phyloP scores from a whole-genome alignment of 2,329 filamentous ascomycete species.

The Fusarium bactridioides region DNA sequence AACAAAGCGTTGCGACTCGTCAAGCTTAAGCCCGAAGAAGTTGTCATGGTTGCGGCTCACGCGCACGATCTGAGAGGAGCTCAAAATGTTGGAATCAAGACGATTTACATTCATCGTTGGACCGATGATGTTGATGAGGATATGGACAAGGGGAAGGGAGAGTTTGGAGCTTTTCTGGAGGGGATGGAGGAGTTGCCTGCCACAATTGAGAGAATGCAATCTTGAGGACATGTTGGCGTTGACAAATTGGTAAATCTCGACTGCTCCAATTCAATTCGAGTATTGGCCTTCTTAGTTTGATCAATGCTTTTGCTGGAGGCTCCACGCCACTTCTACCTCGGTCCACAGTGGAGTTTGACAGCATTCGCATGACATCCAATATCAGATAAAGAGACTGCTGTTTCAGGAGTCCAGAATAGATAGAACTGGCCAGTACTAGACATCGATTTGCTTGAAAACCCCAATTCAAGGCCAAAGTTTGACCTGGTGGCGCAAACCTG shows the following conservation, averaged over 20 bases:
- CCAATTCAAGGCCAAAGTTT: too few species aligned
- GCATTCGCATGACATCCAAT: neutral
- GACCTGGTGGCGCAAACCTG: neutral
- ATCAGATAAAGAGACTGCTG: fast-evolving
- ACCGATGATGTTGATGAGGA: constrained; percentile 60
- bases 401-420: fast-evolving
- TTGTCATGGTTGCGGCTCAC: constrained; percentile 62
- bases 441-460: fast-evolving
- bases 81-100: constrained; percentile 57
- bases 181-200: constrained; percentile 23
- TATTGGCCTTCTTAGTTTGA: neutral
- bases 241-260: neutral
- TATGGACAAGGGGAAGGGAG: constrained; percentile 16
- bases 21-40: constrained; percentile 54
- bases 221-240: neutral
- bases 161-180: constrained; percentile 28
- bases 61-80: constrained; percentile 62
- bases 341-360: neutral
- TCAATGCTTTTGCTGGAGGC: too few species aligned
- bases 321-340: neutral
- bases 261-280: neutral
- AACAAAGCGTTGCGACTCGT: constrained; percentile 54
- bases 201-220: constrained; percentile 5
- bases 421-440: fast-evolving
- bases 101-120: constrained; percentile 60